These are phyloP conservation scores for Botrytis squamosa DNA, from an alignment of 2,329 filamentous ascomycete species.

Conservation along the genomic window DNA sequence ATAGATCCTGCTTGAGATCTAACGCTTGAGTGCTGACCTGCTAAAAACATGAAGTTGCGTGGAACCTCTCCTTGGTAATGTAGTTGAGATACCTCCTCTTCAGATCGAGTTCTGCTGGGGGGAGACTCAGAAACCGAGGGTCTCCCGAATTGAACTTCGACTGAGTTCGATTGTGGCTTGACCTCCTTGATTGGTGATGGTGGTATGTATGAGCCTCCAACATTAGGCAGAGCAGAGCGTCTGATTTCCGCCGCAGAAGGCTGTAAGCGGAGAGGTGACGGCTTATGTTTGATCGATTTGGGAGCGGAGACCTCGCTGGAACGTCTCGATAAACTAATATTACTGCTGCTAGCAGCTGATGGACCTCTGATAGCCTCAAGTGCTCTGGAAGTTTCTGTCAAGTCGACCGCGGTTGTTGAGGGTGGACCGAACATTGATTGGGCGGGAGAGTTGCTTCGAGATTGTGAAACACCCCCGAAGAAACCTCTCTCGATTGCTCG, in stretches of 20 bases:
- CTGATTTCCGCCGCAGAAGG: constrained; percentile 11
- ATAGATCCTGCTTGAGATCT: constrained; percentile 7
- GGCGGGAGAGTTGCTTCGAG: constrained; percentile 22
- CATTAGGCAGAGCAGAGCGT: background rate
- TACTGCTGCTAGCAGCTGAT: background rate
- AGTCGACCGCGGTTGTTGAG: background rate
- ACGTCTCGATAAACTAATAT: background rate
- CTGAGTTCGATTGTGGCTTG: background rate
- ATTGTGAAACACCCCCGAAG: constrained; percentile 28
- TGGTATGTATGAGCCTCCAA: constrained; percentile 4
- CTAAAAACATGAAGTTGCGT: constrained; percentile 6
- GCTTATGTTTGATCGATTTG: constrained; percentile 17
- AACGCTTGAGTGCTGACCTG: constrained; percentile 6
- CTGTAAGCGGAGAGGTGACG: constrained; percentile 10
- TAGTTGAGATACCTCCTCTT: constrained; percentile 6
- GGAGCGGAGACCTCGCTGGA: constrained; percentile 2
- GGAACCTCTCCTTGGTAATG: constrained; percentile 4
- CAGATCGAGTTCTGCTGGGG: background rate
- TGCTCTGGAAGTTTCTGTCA: background rate
- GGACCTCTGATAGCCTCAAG: background rate
- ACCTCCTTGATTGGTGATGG: constrained; percentile 5
- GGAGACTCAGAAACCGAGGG: background rate
- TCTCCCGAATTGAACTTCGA: background rate
- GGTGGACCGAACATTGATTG: constrained; percentile 16
- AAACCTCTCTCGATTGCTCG: constrained; percentile 27